Conservation (phyloP, 352 stramenopile genomes). For the Plasmopara muralis region DNA sequence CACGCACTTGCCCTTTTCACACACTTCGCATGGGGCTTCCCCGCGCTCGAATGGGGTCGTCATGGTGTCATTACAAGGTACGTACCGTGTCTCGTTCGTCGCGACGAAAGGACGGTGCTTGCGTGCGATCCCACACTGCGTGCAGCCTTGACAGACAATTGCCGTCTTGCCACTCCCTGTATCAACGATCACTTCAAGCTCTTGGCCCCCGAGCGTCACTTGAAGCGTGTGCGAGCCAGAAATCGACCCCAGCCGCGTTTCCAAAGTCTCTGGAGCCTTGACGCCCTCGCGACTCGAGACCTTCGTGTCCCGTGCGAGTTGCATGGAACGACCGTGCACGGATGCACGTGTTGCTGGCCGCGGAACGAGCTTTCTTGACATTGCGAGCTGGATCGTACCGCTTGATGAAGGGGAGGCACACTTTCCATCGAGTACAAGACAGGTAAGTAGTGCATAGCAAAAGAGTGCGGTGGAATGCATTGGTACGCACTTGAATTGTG, state of each 20-base stretch:
- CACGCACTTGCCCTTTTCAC: constrained; percentile 66
- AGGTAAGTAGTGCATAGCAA: neutral
- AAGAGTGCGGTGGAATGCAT: neutral
- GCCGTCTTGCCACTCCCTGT: constrained; percentile 93
- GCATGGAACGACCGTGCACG: neutral
- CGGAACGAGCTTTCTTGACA: neutral
- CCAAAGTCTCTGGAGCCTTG: neutral
- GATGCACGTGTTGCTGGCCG: neutral
- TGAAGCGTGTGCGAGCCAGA: constrained; percentile 73
- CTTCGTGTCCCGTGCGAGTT: neutral
- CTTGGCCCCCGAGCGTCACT: constrained; percentile 52
- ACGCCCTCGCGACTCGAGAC: neutral
- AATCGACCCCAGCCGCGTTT: constrained; percentile 36
- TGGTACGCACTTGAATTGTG: neutral
- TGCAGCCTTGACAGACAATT: constrained; percentile 91
- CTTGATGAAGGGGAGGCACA: neutral
- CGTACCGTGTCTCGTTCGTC: constrained; percentile 39
- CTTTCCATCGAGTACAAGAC: neutral
- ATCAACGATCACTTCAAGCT: constrained; percentile 91
- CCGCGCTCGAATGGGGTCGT: constrained; percentile 14
- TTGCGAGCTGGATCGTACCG: neutral
- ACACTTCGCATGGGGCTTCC: constrained; percentile 19
- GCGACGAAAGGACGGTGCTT: constrained; percentile 68
- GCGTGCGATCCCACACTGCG: constrained; percentile 81
- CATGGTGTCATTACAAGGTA: constrained; percentile 39